Conservation (phyloP, 768 basidiomycete genomes). For the Stropharia rugosoannulata region DNA sequence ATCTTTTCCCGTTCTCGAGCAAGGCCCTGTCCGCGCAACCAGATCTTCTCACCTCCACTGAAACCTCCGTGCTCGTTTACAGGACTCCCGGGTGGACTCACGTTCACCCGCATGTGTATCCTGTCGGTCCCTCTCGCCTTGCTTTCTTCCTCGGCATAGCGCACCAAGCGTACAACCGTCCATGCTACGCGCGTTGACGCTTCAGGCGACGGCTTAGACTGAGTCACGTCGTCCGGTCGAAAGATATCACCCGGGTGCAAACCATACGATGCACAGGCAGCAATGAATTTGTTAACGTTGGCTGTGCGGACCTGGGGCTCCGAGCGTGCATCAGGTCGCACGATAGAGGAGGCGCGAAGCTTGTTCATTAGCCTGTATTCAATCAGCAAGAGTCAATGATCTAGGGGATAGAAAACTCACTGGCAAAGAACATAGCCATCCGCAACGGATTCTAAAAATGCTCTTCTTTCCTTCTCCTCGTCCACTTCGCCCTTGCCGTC, state of each 20-base stretch:
- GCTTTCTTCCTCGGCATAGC: conserved; percentile 56
- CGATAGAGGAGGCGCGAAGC: conserved; percentile 73
- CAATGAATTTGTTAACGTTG: conserved; percentile 79
- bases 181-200: conserved; percentile 69
- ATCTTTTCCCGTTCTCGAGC: conserved; percentile 6
- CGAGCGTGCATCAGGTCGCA: conserved; percentile 64
- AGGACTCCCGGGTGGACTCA: not conserved
- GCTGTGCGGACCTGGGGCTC: conserved; percentile 64
- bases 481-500: conserved; percentile 21
- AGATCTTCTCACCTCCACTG: conserved; percentile 10
- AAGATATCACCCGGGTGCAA: conserved; percentile 65
- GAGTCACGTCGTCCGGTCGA: conserved; percentile 57
- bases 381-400: conserved; percentile 13
- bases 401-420: conserved; percentile 48
- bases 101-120: conserved; percentile 1
- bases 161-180: conserved; percentile 69
- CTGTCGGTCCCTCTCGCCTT: conserved; percentile 46
- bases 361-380: conserved; percentile 72
- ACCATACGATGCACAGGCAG: conserved; percentile 69
- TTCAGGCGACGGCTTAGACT: conserved; percentile 19
- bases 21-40: conserved; percentile 7
- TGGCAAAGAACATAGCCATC: conserved; percentile 91
- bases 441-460: conserved; percentile 73
- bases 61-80: not conserved
- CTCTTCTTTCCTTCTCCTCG: conserved; percentile 56